Conservation (phyloP, 345 rosid genomes). For the Acer yangbiense region DNA sequence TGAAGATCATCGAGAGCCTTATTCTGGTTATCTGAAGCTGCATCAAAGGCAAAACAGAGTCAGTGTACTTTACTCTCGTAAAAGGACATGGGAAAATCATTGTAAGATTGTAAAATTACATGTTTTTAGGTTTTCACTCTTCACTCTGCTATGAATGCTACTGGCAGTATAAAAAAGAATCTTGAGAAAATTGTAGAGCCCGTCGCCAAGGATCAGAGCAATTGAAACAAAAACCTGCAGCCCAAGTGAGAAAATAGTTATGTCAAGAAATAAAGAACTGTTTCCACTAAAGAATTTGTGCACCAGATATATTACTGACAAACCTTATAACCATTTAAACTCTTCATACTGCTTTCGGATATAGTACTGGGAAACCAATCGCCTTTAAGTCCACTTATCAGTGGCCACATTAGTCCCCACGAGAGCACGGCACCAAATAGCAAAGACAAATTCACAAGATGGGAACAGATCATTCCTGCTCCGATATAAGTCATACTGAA, state of each 20-base stretch:
- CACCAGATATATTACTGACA: not conserved
- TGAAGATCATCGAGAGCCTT: slow-evolving; percentile 35
- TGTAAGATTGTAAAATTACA: slow-evolving; percentile 32
- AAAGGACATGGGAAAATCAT: not conserved
- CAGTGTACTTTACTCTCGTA: not conserved
- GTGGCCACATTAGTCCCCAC: slow-evolving; percentile 97
- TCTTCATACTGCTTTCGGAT: slow-evolving; percentile 76
- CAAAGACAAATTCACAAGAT: slow-evolving; percentile 84
- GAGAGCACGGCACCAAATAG: slow-evolving; percentile 88
- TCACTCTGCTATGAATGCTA: slow-evolving; percentile 44
- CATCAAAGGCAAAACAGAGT: slow-evolving; percentile 11
- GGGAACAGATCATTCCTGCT: slow-evolving; percentile 99
- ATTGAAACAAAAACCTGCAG: slow-evolving; percentile 84
- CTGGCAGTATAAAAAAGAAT: slow-evolving; percentile 56
- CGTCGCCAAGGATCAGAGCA: slow-evolving; percentile 85
- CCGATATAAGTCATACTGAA: slow-evolving; percentile 88
- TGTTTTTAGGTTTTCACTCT: slow-evolving; percentile 33
- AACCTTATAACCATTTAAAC: slow-evolving; percentile 91
- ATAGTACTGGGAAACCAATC: slow-evolving; percentile 65
- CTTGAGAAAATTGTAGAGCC: slow-evolving; percentile 89
- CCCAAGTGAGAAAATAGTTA: not conserved
- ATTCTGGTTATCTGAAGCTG: slow-evolving; percentile 35
- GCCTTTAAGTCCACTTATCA: slow-evolving; percentile 64
- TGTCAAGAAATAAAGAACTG: not conserved
- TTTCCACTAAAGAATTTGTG: not conserved